phyloP scores from a whole-genome alignment of 208 protist genomes.

The Tritrichomonas musculus region DNA sequence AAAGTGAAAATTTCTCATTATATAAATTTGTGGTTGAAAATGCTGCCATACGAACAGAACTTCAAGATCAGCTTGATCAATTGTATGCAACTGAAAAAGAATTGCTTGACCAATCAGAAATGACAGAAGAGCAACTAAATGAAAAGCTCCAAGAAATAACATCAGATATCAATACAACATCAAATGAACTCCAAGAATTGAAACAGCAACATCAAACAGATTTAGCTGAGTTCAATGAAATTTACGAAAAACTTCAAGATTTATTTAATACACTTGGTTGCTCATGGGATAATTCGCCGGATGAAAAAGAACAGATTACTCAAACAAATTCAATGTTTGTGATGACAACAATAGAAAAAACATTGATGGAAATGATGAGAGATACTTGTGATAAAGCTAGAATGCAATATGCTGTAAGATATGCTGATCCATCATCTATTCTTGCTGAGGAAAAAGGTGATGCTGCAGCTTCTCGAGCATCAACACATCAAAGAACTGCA shows the following conservation, averaged over 20 bases:
- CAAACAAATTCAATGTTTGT: not conserved
- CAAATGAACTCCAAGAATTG: not conserved
- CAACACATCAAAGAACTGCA: no score
- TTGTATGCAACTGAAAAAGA: not conserved
- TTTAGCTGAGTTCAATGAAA: not conserved
- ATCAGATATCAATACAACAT: not conserved
- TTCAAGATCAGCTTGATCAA: not conserved
- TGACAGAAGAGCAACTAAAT: constrained; percentile 3
- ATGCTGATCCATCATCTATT: no score
- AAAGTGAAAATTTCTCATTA: constrained; percentile 6
- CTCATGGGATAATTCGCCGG: not conserved
- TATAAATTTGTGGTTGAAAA: not conserved
- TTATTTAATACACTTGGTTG: not conserved
- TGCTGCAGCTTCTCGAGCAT: no score
- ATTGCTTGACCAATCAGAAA: not conserved
- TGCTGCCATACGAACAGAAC: not conserved
- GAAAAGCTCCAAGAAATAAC: not conserved
- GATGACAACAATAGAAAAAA: not conserved
- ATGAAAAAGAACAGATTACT: constrained; percentile 4
- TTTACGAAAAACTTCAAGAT: not conserved
- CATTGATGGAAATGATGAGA: not conserved
- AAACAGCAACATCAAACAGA: not conserved
- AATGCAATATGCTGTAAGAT: no score
- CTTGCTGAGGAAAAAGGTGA: no score
- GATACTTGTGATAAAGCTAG: not conserved